Evolutionary conservation across 129 eudicot species (phyloP), one percentile per base, ranked within the genome.

Genomic region (Artemisia annua): DNA sequence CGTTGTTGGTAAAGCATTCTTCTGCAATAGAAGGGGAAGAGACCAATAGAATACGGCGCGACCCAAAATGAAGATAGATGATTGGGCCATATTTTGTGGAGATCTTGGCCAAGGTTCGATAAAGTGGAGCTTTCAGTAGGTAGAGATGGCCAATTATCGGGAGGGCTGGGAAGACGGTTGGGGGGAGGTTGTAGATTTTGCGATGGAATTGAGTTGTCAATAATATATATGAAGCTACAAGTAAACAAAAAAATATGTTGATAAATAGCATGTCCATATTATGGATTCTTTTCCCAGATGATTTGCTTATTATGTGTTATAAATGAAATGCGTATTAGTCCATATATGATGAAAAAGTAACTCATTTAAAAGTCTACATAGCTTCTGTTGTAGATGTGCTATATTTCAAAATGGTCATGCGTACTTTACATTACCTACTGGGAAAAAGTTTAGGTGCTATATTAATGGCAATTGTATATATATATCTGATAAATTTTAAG

Each of bases 1-100:
- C 91, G 69, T 86, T 83, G 15, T 83, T 83, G 69, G 87, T 75
- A 66, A 86, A 80, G 78, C 90, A 82, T 48, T 82, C 90, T 46
- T 85, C 85, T 12, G 76, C 22, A 49, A 76, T 64, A 32, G 87
- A 73, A 26, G 91, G 79, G 17, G 91, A 83, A 53, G 87, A 80
- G 35, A 80, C 66, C 19, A 83, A 35, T 35, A 83, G 56, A 18
- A 59, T 24, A 8, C 76, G 43, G 13, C 75, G 81, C 44, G 61
- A 68, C 10, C 87, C 91, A 0, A 83, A 39, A 13, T 54, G 79
- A 63, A 86, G 82, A 61, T 24, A 71, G 22, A 79, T 11, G 26
- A 85, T 65, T 0, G 90, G 85, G 32, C 90, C 87, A 54, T 79
- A 48, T 7, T 43, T 51, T 72, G 70, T 20, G 4, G 84, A 68